A percentile compares a stretch with the other conserved stretches of the same genome.
phyloP scores from a whole-genome alignment of 371 early-diverging fungal species.

The Mortierella sp. region DNA sequence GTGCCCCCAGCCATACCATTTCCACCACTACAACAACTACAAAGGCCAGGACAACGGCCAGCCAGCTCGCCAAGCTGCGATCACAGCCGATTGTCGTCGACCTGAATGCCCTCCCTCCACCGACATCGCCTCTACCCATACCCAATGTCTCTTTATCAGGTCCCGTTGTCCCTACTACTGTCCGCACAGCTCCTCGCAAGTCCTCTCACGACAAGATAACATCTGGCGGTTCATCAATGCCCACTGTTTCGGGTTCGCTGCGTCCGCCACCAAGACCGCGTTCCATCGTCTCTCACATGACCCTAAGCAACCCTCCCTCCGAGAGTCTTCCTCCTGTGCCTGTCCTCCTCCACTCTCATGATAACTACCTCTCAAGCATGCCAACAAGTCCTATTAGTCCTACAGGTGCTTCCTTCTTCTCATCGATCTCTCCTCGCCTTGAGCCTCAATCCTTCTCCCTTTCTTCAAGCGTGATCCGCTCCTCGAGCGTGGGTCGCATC shows the following conservation, averaged over 20 bases:
- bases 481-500: slow-evolving; percentile 30
- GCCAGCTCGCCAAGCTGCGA: slow-evolving; percentile 7
- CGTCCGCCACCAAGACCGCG: slow-evolving; percentile 53
- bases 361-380: slow-evolving; percentile 29
- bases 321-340: slow-evolving; percentile 54
- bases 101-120: slow-evolving; percentile 40
- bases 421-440: slow-evolving; percentile 20
- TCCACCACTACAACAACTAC: no score
- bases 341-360: slow-evolving; percentile 37
- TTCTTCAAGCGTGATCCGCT: slow-evolving; percentile 19
- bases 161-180: slow-evolving; percentile 1
- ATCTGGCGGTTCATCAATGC: background rate
- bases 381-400: slow-evolving; percentile 44
- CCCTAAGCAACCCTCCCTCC: slow-evolving; percentile 40
- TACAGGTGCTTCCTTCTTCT: slow-evolving; percentile 18
- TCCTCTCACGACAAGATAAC: slow-evolving; percentile 19
- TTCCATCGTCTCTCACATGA: slow-evolving; percentile 37
- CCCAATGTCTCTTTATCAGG: slow-evolving; percentile 9
- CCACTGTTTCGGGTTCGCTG: slow-evolving; percentile 18
- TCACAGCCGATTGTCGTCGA: slow-evolving; percentile 42
- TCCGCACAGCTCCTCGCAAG: slow-evolving; percentile 32
- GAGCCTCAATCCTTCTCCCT: slow-evolving; percentile 14
- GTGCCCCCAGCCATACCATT: background rate
- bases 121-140: slow-evolving; percentile 46
- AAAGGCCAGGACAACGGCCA: slow-evolving; percentile 21